Evolutionary conservation across 2,329 filamentous ascomycete genomes (phyloP).

Genomic region (Geosmithia morbida): DNA sequence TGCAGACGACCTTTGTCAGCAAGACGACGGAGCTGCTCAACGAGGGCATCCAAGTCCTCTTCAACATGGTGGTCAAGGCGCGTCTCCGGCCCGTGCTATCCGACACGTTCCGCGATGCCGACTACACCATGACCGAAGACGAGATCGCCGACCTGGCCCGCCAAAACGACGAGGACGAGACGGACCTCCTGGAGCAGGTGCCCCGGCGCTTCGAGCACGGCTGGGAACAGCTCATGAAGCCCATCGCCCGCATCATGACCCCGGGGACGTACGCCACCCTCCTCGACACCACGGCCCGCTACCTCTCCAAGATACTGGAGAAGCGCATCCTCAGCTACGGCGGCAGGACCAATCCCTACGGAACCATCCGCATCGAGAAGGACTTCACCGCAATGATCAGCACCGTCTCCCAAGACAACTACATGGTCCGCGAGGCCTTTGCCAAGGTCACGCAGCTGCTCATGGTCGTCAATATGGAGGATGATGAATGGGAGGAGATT

Average conservation of each 20-base stretch:
- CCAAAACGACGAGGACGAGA: constrained; percentile 38
- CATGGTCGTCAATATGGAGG: constrained; percentile 86
- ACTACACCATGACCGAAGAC: constrained; percentile 60
- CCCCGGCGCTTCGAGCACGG: constrained; percentile 66
- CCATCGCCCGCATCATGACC: constrained; percentile 75
- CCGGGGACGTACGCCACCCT: constrained; percentile 61
- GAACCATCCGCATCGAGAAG: constrained; percentile 69
- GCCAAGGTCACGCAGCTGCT: constrained; percentile 64
- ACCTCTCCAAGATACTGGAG: constrained; percentile 69
- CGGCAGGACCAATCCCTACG: constrained; percentile 66
- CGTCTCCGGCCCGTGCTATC: constrained; percentile 72
- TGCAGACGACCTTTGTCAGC: constrained; percentile 57
- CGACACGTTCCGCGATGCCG: constrained; percentile 82
- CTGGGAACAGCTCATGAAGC: constrained; percentile 77
- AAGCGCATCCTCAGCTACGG: constrained; percentile 75
- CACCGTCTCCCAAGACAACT: constrained; percentile 54
- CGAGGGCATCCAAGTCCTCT: constrained; percentile 75
- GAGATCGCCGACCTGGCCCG: constrained; percentile 42
- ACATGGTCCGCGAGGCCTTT: constrained; percentile 66
- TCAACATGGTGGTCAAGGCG: constrained; percentile 73
- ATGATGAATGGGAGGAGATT: constrained; percentile 85
- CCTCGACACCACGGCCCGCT: constrained; percentile 56
- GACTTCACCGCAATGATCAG: constrained; percentile 67
- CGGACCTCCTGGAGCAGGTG: constrained; percentile 50
- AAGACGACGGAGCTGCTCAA: constrained; percentile 73